Evolutionary conservation across 2,329 filamentous ascomycete genomes (phyloP).

Genomic region (Corinectria fuckeliana): DNA sequence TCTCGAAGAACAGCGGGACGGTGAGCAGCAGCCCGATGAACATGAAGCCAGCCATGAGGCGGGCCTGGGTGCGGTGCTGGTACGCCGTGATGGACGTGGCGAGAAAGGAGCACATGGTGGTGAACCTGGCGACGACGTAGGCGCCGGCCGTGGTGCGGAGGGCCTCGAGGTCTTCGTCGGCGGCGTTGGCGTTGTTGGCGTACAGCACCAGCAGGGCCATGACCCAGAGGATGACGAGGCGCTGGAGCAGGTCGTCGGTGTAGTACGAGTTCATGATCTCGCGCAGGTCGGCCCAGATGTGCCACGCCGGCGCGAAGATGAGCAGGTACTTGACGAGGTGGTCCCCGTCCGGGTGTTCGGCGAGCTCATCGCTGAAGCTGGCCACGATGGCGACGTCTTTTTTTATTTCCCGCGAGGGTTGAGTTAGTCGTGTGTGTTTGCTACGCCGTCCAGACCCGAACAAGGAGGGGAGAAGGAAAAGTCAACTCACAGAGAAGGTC

Average conservation of each 20-base stretch:
- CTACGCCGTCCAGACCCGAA: background rate
- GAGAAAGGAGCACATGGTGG: slow-evolving; percentile 48
- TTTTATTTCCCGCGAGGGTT: slow-evolving; percentile 37
- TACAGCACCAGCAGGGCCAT: slow-evolving; percentile 58
- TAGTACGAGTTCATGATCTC: slow-evolving; percentile 61
- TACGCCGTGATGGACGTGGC: slow-evolving; percentile 54
- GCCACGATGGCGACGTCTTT: slow-evolving; percentile 56
- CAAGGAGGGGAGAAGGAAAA: background rate
- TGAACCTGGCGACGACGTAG: slow-evolving; percentile 53
- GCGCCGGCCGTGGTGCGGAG: slow-evolving; percentile 54
- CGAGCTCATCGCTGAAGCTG: slow-evolving; percentile 56
- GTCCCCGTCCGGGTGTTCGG: slow-evolving; percentile 51
- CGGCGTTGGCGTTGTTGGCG: slow-evolving; percentile 53
- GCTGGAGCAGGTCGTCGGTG: slow-evolving; percentile 56
- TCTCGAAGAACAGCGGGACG: slow-evolving; percentile 52
- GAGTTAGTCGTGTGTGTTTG: background rate
- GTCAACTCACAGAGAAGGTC: slow-evolving; percentile 51
- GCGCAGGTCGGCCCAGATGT: slow-evolving; percentile 57
- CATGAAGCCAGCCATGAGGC: slow-evolving; percentile 52
- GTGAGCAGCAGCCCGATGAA: slow-evolving; percentile 49
- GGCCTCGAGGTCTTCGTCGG: slow-evolving; percentile 51
- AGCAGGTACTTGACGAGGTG: slow-evolving; percentile 56
- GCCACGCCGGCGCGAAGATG: slow-evolving; percentile 56
- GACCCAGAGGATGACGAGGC: slow-evolving; percentile 56
- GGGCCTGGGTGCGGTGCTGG: slow-evolving; percentile 54